These are phyloP conservation scores for Dittrichia graveolens DNA, from an alignment of 129 eudicot species.

Conservation along the genomic window DNA sequence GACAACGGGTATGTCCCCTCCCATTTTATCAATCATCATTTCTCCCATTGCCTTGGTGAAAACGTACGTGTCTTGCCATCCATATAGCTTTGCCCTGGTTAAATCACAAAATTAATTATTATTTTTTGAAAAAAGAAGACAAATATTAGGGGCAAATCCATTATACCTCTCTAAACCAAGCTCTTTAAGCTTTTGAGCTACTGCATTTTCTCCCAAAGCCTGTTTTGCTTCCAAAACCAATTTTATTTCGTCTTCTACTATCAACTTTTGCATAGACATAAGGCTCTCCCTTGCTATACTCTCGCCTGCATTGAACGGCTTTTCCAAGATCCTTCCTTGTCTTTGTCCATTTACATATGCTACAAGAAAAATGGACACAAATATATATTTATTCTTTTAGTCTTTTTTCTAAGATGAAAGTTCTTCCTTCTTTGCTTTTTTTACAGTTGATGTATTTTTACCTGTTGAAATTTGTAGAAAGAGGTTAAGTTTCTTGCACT, in stretches of 20 bases:
- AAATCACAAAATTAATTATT: not conserved
- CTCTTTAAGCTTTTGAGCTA: slow-evolving; percentile 68
- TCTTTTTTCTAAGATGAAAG: not conserved
- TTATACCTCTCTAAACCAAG: slow-evolving; percentile 75
- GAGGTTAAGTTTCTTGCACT: slow-evolving; percentile 78
- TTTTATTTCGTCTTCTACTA: slow-evolving; percentile 77
- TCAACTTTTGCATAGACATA: slow-evolving; percentile 46
- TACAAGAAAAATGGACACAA: slow-evolving; percentile 37
- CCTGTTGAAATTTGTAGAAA: slow-evolving; percentile 93
- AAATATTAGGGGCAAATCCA: not conserved
- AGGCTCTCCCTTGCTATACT: slow-evolving; percentile 72
- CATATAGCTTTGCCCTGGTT: slow-evolving; percentile 78
- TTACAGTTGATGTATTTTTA: slow-evolving; percentile 22
- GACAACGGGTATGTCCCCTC: slow-evolving; percentile 86
- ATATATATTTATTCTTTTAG: slow-evolving; percentile 7
- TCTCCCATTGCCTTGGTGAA: slow-evolving; percentile 99
- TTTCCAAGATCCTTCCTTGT: slow-evolving; percentile 87
- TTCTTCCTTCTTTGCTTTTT: not conserved
- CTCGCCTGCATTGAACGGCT: slow-evolving; percentile 73
- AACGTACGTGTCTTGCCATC: slow-evolving; percentile 98
- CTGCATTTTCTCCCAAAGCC: slow-evolving; percentile 45
- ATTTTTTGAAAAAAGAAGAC: not conserved
- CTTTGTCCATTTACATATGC: slow-evolving; percentile 98
- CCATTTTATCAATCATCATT: slow-evolving; percentile 87
- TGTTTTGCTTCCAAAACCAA: slow-evolving; percentile 59